phyloP scores from a whole-genome alignment of 2,329 filamentous ascomycete genomes.

The Ophiostoma tasmaniense region DNA sequence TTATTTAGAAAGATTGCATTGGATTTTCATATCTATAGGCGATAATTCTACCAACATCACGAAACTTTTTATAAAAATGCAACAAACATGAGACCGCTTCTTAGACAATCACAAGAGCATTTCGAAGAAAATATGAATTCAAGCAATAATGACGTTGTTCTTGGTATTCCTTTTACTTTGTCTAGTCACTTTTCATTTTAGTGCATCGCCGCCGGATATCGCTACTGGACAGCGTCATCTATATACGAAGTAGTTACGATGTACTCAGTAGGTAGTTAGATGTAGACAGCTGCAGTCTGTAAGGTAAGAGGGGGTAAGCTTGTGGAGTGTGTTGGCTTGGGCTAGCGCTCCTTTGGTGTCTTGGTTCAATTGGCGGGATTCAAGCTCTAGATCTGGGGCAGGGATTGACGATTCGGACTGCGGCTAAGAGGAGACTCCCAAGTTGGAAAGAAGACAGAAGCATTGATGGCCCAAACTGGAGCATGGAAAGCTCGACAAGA shows the following conservation, averaged over 20 bases:
- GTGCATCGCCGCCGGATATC: not conserved
- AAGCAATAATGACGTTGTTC: no score
- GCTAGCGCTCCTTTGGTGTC: not conserved
- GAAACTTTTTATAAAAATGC: no score
- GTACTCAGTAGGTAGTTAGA: no score
- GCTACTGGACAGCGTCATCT: not conserved
- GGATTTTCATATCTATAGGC: no score
- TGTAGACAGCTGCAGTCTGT: not conserved
- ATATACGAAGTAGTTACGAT: no score
- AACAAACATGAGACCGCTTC: no score
- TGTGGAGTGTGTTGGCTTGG: not conserved
- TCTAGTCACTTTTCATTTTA: not conserved
- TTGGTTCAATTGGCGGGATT: not conserved
- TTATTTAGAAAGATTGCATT: no score
- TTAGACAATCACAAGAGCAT: no score
- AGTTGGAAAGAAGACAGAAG: not conserved
- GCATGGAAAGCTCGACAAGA: not conserved
- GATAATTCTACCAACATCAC: no score
- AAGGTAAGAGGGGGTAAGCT: no score
- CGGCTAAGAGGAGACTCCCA: not conserved
- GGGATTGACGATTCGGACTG: not conserved
- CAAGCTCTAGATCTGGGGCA: not conserved
- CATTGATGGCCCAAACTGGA: not conserved
- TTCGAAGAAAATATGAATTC: no score
- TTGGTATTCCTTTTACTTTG: no score